phyloP scores from a whole-genome alignment of 345 rosid genomes.

The Eucalyptus polyanthemos region DNA sequence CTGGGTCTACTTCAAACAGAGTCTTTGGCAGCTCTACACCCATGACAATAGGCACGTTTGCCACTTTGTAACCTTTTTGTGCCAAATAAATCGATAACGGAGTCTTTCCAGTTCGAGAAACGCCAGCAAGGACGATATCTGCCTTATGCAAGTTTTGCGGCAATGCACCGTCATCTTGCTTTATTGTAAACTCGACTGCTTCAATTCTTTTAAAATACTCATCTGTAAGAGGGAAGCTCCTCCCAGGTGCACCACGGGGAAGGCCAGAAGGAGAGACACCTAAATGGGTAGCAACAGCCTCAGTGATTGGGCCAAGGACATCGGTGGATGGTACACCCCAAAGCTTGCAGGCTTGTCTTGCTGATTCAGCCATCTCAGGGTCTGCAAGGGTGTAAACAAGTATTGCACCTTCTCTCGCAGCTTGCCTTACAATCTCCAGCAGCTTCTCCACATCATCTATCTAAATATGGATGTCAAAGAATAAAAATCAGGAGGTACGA shows the following conservation, averaged over 20 bases:
- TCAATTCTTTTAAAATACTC: slow-evolving; percentile 65
- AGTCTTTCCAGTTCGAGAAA: slow-evolving; percentile 83
- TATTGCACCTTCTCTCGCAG: slow-evolving; percentile 77
- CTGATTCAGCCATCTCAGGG: slow-evolving; percentile 66
- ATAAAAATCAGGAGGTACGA: neutral
- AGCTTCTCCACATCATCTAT: slow-evolving; percentile 62
- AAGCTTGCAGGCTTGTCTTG: slow-evolving; percentile 47
- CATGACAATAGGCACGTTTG: slow-evolving; percentile 75
- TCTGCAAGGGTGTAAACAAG: slow-evolving; percentile 68
- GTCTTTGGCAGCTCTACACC: slow-evolving; percentile 52
- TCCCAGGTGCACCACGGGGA: slow-evolving; percentile 58
- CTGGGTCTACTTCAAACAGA: slow-evolving; percentile 50
- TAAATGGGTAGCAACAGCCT: slow-evolving; percentile 64
- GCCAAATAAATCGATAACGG: slow-evolving; percentile 74
- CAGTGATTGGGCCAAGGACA: slow-evolving; percentile 81
- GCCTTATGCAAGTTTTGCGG: slow-evolving; percentile 65
- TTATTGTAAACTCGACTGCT: slow-evolving; percentile 85
- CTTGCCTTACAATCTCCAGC: slow-evolving; percentile 73
- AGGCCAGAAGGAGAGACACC: slow-evolving; percentile 83
- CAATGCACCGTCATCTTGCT: slow-evolving; percentile 80
- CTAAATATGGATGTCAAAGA: slow-evolving; percentile 5
- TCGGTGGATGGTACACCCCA: slow-evolving; percentile 70
- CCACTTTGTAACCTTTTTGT: slow-evolving; percentile 82
- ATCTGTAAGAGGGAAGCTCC: slow-evolving; percentile 37
- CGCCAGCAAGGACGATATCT: slow-evolving; percentile 68